These are phyloP conservation scores for Solanum chmielewskii DNA, from an alignment of 257 asterid genomes.

Conservation along the genomic window DNA sequence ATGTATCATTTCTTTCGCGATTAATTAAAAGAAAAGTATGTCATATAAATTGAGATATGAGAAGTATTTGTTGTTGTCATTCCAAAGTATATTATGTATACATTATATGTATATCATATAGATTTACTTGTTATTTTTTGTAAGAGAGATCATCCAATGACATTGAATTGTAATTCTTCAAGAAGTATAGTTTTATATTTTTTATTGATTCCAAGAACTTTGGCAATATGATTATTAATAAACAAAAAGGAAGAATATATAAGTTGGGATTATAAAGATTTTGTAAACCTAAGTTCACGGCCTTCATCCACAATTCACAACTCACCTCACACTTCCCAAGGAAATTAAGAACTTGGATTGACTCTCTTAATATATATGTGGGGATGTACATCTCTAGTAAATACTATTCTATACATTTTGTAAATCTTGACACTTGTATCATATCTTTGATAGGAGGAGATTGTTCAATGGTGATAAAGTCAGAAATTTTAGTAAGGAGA, in stretches of 20 bases:
- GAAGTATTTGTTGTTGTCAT: too few relatives aligned
- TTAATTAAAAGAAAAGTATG: too few relatives aligned
- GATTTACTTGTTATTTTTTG: too few relatives aligned
- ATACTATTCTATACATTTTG: not conserved
- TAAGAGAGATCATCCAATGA: too few relatives aligned
- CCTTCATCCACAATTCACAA: not conserved
- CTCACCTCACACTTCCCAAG: not conserved
- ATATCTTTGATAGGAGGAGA: not conserved
- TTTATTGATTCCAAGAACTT: not conserved
- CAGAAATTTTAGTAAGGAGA: not conserved
- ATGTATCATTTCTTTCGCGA: too few relatives aligned
- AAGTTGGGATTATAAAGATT: not conserved
- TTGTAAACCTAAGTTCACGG: not conserved
- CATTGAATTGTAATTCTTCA: not conserved
- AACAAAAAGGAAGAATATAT: not conserved
- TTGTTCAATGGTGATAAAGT: fast-evolving
- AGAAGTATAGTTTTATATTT: not conserved
- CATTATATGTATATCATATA: too few relatives aligned
- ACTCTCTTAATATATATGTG: not conserved
- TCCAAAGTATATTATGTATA: too few relatives aligned
- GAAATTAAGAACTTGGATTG: not conserved
- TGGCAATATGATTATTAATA: not conserved
- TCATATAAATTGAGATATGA: too few relatives aligned
- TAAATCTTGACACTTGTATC: not conserved
- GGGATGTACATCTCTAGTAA: not conserved